Base-by-base conservation (phyloP, 371 early-diverging fungal species). In the Zopfochytrium polystomum region DNA sequence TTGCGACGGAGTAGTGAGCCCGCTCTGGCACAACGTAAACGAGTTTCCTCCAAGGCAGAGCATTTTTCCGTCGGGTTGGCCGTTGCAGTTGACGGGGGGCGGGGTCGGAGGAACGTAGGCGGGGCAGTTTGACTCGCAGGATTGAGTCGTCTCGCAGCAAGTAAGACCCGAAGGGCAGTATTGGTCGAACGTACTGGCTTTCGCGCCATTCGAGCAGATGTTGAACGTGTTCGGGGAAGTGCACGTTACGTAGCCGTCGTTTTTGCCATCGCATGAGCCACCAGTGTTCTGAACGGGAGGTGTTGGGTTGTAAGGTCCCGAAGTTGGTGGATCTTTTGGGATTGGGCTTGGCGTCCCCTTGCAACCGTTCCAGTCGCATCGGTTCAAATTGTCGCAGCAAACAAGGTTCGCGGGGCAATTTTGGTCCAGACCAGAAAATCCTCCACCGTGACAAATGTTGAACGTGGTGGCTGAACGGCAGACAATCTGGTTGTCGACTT, bases 111-210 rank as follows among this genome's bases (percentile, higher is more conserved):
- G 7, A 48, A 43, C 11, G 31, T 43, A 27, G 31, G 47, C 52
- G 18, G 52, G 30, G 43, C 60, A 49, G 47, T 22, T 34, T 34
- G 25, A 2, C 6, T 55, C 58, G 22, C 61, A 52, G 51, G 53
- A 48, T 5, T 35, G 57, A 42, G 57, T 56, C 15, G 58, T 34
- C 49, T 55, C 66, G 56, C 66, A 66, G 47, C 60, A 65, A 25
- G 38, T 49, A 15, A 55, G 56, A 22, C 30, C 63, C 32, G 49
- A 35, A n/a, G 62, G 62, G 47, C 62, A 61, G 31, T 46, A 61
- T 20, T 60, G 15, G 45, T 60, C 50, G 48, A 45, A 18, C 9
- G 29, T 9, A 7, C n/a, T 7, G 60, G 42, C 27, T 35, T 52
- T 7, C 11, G 20, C 27, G 18, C 53, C 52, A 33, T 58, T 58